phyloP scores from a whole-genome alignment of 805 yeast species.

The Metschnikowia lochheadii region DNA sequence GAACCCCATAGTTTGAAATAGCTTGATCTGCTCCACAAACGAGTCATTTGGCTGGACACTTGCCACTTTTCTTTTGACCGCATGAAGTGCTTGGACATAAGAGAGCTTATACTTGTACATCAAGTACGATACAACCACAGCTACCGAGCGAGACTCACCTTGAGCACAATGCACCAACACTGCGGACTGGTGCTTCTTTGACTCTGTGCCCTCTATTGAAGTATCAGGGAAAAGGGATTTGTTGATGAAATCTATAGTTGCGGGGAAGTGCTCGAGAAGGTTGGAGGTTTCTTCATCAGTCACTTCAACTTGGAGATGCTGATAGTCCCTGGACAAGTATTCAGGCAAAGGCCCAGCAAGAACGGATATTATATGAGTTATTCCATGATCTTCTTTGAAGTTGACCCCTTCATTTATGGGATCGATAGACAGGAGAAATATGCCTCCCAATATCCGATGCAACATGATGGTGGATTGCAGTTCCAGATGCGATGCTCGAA shows the following conservation, averaged over 20 bases:
- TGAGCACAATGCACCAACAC: constrained; percentile 51
- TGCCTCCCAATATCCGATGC: constrained; percentile 70
- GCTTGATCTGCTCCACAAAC: constrained; percentile 65
- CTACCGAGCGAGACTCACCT: constrained; percentile 48
- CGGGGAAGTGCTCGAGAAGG: constrained; percentile 58
- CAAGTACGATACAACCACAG: constrained; percentile 44
- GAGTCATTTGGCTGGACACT: constrained; percentile 68
- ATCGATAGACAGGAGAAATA: constrained; percentile 69
- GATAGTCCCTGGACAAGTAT: constrained; percentile 43
- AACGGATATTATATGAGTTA: constrained; percentile 71
- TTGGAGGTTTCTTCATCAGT: constrained; percentile 71
- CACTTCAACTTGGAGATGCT: constrained; percentile 57
- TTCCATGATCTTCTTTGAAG: constrained; percentile 46
- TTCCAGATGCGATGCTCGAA: background rate
- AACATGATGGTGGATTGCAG: constrained; percentile 2
- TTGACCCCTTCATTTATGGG: constrained; percentile 50
- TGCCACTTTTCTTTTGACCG: constrained; percentile 62
- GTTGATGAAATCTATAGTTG: constrained; percentile 63
- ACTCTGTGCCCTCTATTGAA: constrained; percentile 13
- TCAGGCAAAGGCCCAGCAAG: constrained; percentile 61
- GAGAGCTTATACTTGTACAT: constrained; percentile 53
- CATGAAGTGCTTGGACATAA: constrained; percentile 63
- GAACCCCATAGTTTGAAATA: constrained; percentile 46
- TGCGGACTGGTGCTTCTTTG: constrained; percentile 35
- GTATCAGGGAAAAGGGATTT: constrained; percentile 45